Evolutionary conservation across 2,329 filamentous ascomycete genomes (phyloP), one percentile per base, ranked within the genome.

Genomic region (Colletotrichum sp.): DNA sequence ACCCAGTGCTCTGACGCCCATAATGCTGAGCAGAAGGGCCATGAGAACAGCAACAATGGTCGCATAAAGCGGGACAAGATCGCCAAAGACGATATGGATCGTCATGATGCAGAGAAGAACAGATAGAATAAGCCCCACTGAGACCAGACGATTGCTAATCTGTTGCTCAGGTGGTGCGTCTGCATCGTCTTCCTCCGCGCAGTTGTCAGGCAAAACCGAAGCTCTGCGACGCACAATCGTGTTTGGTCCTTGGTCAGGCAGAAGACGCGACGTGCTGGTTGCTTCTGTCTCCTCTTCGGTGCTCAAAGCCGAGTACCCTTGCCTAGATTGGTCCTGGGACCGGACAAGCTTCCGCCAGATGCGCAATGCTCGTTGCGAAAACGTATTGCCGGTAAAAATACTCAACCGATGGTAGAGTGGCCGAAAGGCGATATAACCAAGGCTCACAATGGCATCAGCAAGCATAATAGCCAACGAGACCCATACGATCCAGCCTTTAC

Each of bases 401-500:
- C n/a, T n/a, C 9, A 65, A 16, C 6, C 18, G 64, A 8, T 48
- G 28, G 16, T 16, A 43, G 1, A 94, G 77, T 1, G 95, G 93
- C 5, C 91, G 91, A 4, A 94, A 78, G 2, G 94, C 87, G 55
- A 98, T 90, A 88, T 96, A 96, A 2, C 94, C 92, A 12, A 99
- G 90, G 80, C 94, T 98, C 77, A 98, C 91, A 5, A 99, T 89
- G 1, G 96, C 95, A 84, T 99, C 97, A 27, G 95, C 95, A 30
- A 99, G 89, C 97, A 99, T 99, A 78, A 99, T 98, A 5, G 97
- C 95, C 34, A 99, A 87, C 39, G 95, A 98, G 4, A 98, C 89
- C 97, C 97, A 99, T 0, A 99, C 95, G 76, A 99, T 98, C 97
- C 97, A 99, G 52, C 96, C 97, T 85, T 98, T 98, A 83, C 95